These are phyloP conservation scores for Scedosporium apiospermum DNA, from an alignment of 2,329 filamentous ascomycete genomes.

Conservation along the genomic window DNA sequence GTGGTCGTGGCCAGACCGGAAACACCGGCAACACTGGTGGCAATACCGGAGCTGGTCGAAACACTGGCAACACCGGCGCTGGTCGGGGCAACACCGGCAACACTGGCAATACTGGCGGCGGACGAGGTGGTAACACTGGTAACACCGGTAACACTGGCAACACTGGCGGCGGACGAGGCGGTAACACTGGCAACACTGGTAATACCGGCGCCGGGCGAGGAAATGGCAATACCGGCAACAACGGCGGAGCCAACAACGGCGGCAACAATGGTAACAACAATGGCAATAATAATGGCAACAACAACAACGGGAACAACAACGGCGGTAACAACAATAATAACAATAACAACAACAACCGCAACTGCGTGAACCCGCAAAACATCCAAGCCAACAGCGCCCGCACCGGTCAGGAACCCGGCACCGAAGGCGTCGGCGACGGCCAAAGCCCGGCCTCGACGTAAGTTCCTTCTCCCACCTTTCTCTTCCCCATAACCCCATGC, in stretches of 20 bases:
- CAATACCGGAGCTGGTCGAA: constrained; percentile 12
- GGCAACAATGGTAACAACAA: constrained; percentile 15
- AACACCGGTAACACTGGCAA: constrained; percentile 8
- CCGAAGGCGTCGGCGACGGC: constrained; percentile 16
- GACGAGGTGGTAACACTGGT: too few relatives aligned
- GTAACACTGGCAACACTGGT: constrained; percentile 12
- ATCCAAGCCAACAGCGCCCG: constrained; percentile 31
- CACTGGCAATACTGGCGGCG: constrained; percentile 13
- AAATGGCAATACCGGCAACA: constrained; percentile 6
- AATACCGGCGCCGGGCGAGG: constrained; percentile 13
- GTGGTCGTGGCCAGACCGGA: constrained; percentile 12
- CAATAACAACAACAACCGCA: neutral
- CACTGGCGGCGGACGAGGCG: neutral
- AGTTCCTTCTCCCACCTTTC: constrained; percentile 8
- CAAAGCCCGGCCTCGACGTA: constrained; percentile 34
- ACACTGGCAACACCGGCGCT: constrained; percentile 10
- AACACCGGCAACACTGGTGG: constrained; percentile 10
- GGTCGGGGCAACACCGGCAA: constrained; percentile 16
- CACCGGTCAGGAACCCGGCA: constrained; percentile 26
- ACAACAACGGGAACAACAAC: constrained; percentile 14
- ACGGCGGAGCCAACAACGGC: neutral
- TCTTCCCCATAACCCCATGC: neutral
- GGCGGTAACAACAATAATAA: neutral
- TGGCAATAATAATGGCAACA: constrained; percentile 14
- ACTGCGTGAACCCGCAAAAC: constrained; percentile 24